Evolutionary conservation across 768 basidiomycete genomes (phyloP).

Genomic region (Lactarius trivialis): DNA sequence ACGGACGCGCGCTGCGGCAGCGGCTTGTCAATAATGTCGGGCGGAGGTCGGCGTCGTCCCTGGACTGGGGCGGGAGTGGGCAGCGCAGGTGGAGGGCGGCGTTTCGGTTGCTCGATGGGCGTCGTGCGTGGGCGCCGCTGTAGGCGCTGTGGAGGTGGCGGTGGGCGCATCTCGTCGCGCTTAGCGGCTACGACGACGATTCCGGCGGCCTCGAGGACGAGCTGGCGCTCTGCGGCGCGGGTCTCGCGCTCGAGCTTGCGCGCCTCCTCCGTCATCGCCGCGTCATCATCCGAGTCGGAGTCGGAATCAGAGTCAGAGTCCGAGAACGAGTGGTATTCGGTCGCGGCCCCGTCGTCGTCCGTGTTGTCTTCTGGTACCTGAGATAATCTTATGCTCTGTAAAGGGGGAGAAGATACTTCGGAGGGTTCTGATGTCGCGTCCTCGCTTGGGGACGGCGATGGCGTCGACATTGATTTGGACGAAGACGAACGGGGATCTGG

Average conservation of each 20-base stretch:
- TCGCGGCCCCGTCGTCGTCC: conserved; percentile 24
- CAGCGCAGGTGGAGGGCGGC: conserved; percentile 52
- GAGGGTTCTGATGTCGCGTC: background rate
- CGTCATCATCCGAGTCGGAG: conserved; percentile 37
- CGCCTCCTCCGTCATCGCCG: conserved; percentile 35
- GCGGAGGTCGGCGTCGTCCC: too few relatives aligned
- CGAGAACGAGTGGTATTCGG: conserved; percentile 16
- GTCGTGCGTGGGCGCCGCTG: conserved; percentile 11
- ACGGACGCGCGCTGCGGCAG: conserved; percentile 58
- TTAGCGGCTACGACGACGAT: conserved; percentile 77
- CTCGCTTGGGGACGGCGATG: background rate
- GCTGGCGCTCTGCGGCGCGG: conserved; percentile 67
- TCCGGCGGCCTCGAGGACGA: conserved; percentile 86
- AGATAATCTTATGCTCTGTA: background rate
- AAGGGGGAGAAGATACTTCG: background rate
- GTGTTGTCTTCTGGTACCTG: conserved; percentile 20
- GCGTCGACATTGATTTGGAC: conserved; percentile 2
- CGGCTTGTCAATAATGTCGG: too few relatives aligned
- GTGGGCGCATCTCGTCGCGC: conserved; percentile 47
- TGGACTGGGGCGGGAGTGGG: conserved; percentile 23
- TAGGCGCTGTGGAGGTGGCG: conserved; percentile 32
- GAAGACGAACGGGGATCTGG: conserved; percentile 3
- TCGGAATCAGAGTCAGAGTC: conserved; percentile 12
- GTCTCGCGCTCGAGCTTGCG: conserved; percentile 48
- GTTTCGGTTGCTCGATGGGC: conserved; percentile 31